Evolutionary conservation across 2,329 filamentous ascomycete species (phyloP).

Genomic region (Ophiostoma sp.): DNA sequence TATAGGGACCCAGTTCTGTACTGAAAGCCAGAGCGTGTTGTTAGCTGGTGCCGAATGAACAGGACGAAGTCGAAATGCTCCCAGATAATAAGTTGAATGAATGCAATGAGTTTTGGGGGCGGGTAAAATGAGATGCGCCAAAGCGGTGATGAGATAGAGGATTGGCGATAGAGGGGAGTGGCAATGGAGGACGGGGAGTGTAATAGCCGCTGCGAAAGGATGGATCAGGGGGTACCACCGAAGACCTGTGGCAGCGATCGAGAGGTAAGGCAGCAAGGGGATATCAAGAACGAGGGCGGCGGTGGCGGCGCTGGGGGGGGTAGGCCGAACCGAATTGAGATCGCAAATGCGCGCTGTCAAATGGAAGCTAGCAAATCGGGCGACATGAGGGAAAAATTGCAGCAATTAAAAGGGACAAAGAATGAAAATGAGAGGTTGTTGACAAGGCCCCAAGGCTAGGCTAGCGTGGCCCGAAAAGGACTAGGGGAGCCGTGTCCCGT

Average conservation of each 20-base stretch:
- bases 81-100: not conserved
- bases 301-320: not conserved
- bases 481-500: slow-evolving; percentile 7
- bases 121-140: not conserved
- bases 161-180: slow-evolving; percentile 1
- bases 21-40: not conserved
- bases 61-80: not conserved
- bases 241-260: slow-evolving; percentile 8
- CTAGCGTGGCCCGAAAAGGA: slow-evolving; percentile 12
- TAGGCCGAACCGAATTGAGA: not conserved
- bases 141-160: not conserved
- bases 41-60: not conserved
- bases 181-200: not conserved
- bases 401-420: slow-evolving; percentile 1
- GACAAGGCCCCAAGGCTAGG: slow-evolving; percentile 15
- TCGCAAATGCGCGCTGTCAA: not conserved
- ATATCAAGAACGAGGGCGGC: not conserved
- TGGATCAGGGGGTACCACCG: slow-evolving; percentile 3
- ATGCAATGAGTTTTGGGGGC: not conserved
- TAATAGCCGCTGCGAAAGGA: not conserved
- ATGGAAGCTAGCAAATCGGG: slow-evolving; percentile 6
- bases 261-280: not conserved
- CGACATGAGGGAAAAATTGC: not conserved
- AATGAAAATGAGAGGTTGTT: slow-evolving; percentile 12
- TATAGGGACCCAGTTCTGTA: not conserved